A percentile compares a stretch with the other conserved stretches of the same genome.
These are phyloP conservation scores for Lachnellula subtilissima DNA, from an alignment of 2,329 filamentous ascomycete genomes.

Conservation along the genomic window DNA sequence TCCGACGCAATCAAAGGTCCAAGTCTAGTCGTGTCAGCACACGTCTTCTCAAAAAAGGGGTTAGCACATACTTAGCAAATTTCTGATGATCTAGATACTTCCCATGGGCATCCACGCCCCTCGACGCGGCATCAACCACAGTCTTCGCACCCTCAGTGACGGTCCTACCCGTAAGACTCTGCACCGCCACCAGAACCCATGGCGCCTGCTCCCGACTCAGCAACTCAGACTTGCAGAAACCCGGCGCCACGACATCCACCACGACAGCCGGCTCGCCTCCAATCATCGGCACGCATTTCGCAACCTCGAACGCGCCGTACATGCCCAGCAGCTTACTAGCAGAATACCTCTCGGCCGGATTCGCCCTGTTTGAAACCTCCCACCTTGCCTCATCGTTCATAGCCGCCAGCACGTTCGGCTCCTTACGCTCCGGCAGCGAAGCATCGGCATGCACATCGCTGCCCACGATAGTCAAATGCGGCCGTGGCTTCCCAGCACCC, in stretches of 20 bases:
- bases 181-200: conserved; percentile 2
- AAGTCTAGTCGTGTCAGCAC: neutral
- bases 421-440: conserved; percentile 32
- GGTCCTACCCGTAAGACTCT: conserved; percentile 13
- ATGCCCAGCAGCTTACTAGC: conserved; percentile 27
- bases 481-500: conserved; percentile 24
- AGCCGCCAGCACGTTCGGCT: conserved; percentile 14
- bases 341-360: conserved; percentile 18
- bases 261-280: conserved; percentile 18
- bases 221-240: conserved; percentile 28
- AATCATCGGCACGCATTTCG: conserved; percentile 14
- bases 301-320: conserved; percentile 21
- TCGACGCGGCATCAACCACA: conserved; percentile 19
- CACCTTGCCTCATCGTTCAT: conserved; percentile 8
- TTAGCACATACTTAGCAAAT: neutral
- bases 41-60: neutral
- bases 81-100: conserved; percentile 20
- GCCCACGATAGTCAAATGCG: conserved; percentile 37
- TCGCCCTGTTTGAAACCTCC: neutral
- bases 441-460: conserved; percentile 36
- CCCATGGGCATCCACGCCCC: conserved; percentile 20
- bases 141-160: conserved; percentile 23
- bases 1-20: neutral
- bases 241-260: conserved; percentile 25
- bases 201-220: conserved; percentile 4